Base-by-base conservation (phyloP, 441 rosid species). In the Biscutella auriculata region DNA sequence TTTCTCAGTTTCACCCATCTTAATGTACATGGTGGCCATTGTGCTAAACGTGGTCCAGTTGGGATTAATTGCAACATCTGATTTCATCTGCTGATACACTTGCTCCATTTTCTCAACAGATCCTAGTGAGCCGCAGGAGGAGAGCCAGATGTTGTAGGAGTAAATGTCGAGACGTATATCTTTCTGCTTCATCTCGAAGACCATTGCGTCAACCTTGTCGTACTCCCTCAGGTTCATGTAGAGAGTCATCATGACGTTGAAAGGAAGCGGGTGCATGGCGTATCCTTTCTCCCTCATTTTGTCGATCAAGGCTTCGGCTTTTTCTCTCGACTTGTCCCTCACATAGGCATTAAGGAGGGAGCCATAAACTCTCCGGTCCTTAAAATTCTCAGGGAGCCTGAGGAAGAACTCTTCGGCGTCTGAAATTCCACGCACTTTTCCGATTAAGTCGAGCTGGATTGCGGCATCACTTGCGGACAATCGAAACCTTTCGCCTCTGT, bases 11-110 rank as follows among this genome's bases (percentile, higher is more conserved):
- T 74, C 68, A n/a, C 89, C 89, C 94, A 84, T 69, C 76, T 76
- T 85, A 19, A 84, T 76, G 62, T 92, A 88, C 88, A 92, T 80
- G 12, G 93, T 79, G 13, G 95, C 94, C 95, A 92, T 75, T 4
- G 96, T 88, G 80, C 95, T 88, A 60, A 79, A 88, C 8, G 98
- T 84, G 58, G 94, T 82, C 98, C 98, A 92, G 70, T 82, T 82
- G n/a, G 96, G 85, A 62, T 67, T 79, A 40, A 84, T 77, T 39
- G 65, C 48, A 50, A 28, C 74, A 70, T 91, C 93, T 6, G 48
- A 54, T 64, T 76, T 88, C 98, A 91, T 85, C 68, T 65, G 78
- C 65, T 80, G 82, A 63, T 71, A 84, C n/a, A 81, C 95, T 60
- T 73, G 67, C 51, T 91, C 95, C 96, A 91, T 78, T 67, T 66